These are phyloP conservation scores for Corynespora cassiicola DNA, from an alignment of 2,329 filamentous ascomycete genomes.

Conservation along the genomic window DNA sequence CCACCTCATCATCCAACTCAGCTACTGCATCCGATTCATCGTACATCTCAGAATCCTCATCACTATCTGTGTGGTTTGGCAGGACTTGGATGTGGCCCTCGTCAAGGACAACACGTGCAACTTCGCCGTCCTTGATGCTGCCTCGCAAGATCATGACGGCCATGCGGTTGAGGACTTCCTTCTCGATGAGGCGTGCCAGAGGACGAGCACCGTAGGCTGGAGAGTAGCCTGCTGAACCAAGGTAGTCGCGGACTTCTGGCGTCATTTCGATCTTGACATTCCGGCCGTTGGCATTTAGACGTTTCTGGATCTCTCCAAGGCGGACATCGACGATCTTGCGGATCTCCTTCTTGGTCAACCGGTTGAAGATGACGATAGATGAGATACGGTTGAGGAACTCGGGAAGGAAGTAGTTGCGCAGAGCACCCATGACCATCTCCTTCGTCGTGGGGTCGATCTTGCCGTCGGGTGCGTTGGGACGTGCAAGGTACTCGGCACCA, in stretches of 20 bases:
- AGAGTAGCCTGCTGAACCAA: slow-evolving; percentile 90
- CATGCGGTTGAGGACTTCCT: slow-evolving; percentile 92
- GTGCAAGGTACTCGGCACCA: slow-evolving; percentile 89
- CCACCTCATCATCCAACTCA: slow-evolving; percentile 64
- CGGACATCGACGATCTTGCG: slow-evolving; percentile 94
- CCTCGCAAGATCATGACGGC: slow-evolving; percentile 90
- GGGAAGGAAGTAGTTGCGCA: slow-evolving; percentile 95
- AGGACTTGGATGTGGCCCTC: slow-evolving; percentile 82
- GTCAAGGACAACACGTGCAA: slow-evolving; percentile 77
- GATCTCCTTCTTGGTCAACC: slow-evolving; percentile 87
- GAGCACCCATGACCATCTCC: slow-evolving; percentile 87
- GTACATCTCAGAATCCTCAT: slow-evolving; percentile 75
- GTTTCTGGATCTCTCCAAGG: slow-evolving; percentile 86
- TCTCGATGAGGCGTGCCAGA: slow-evolving; percentile 88
- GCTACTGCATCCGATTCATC: slow-evolving; percentile 78
- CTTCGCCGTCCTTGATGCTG: slow-evolving; percentile 84
- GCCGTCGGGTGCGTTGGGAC: slow-evolving; percentile 78
- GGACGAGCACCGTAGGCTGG: slow-evolving; percentile 94
- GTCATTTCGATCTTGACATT: slow-evolving; percentile 86
- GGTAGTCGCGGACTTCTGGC: slow-evolving; percentile 88
- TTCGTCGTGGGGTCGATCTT: slow-evolving; percentile 83
- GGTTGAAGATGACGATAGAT: slow-evolving; percentile 97
- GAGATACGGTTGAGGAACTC: slow-evolving; percentile 99
- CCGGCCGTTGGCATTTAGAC: slow-evolving; percentile 82
- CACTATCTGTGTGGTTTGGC: slow-evolving; percentile 78